Conservation (phyloP, 1,139 yeast genomes). For the Scheffersomyces quercinus region DNA sequence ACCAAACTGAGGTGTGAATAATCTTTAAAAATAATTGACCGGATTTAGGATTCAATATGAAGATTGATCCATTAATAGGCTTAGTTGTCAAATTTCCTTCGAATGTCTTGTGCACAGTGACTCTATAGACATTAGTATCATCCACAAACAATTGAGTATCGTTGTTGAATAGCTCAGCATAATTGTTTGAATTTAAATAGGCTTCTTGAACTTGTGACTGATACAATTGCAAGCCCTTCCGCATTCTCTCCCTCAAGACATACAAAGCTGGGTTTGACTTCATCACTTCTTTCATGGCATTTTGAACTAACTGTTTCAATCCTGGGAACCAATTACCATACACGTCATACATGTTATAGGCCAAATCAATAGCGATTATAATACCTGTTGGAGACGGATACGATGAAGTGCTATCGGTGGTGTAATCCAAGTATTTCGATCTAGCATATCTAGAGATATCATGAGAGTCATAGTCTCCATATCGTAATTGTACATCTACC, state of each 20-base stretch:
- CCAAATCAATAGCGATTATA: constrained; percentile 87
- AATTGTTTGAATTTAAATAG: constrained; percentile 82
- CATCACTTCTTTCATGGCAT: constrained; percentile 93
- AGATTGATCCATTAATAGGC: constrained; percentile 91
- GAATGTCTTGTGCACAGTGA: constrained; percentile 87
- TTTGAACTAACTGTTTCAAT: constrained; percentile 82
- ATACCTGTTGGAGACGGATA: constrained; percentile 96
- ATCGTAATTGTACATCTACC: constrained; percentile 93
- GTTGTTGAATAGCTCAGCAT: constrained; percentile 83
- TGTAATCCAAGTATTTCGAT: constrained; percentile 90
- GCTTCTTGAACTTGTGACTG: constrained; percentile 96
- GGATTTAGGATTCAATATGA: constrained; percentile 83
- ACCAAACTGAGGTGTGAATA: constrained; percentile 94
- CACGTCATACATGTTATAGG: constrained; percentile 94
- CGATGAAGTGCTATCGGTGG: constrained; percentile 78
- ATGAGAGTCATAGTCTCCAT: constrained; percentile 97
- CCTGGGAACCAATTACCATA: constrained; percentile 99
- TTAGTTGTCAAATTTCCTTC: constrained; percentile 93
- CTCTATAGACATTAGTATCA: constrained; percentile 91
- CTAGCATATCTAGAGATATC: constrained; percentile 93
- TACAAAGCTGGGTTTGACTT: constrained; percentile 91
- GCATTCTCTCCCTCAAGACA: constrained; percentile 87
- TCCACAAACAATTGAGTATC: constrained; percentile 85
- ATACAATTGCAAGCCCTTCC: constrained; percentile 90
- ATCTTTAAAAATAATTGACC: constrained; percentile 88